Conservation (phyloP, 768 basidiomycete species). For the Mycena sanguinolenta region DNA sequence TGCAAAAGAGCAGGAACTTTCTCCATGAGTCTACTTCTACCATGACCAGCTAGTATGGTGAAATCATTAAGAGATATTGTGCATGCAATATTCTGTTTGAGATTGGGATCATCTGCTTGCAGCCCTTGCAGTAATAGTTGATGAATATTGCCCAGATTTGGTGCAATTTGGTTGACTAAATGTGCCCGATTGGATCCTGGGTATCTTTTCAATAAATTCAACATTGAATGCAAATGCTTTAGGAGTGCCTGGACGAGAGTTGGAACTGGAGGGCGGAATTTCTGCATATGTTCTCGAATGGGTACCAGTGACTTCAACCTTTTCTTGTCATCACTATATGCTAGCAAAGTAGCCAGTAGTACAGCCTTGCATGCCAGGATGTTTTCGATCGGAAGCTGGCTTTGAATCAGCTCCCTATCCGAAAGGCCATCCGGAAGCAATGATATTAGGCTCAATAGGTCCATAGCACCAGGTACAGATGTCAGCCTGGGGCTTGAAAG, state of each 20-base stretch:
- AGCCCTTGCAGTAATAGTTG: background rate
- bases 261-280: background rate
- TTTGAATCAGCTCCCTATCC: background rate
- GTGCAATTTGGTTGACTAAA: background rate
- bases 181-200: background rate
- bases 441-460: background rate
- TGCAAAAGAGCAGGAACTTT: background rate
- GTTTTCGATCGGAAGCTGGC: background rate
- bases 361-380: background rate
- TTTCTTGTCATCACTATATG: background rate
- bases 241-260: background rate
- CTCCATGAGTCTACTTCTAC: background rate
- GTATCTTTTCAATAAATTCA: background rate
- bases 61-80: background rate
- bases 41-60: background rate
- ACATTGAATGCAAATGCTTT: background rate
- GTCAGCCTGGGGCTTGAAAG: background rate
- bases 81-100: background rate
- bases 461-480: background rate
- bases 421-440: slow-evolving; percentile 4
- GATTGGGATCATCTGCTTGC: background rate
- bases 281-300: background rate
- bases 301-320: background rate
- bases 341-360: background rate
- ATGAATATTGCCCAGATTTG: background rate